Conservation (phyloP, 2,329 filamentous ascomycete genomes). For the Pyrenochaeta sp. region DNA sequence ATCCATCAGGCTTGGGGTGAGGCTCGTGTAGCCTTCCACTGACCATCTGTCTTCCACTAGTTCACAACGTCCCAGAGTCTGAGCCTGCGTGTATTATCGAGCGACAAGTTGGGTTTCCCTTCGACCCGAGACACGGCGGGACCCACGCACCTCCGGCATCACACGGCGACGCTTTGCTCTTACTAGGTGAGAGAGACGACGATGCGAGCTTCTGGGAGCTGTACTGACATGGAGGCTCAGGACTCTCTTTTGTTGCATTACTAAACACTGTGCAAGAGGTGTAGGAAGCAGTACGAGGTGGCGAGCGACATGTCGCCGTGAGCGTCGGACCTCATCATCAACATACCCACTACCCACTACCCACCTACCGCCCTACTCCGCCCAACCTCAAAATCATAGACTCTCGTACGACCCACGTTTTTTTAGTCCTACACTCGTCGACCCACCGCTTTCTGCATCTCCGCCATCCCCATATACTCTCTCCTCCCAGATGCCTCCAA, state of each 20-base stretch:
- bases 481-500: conserved; percentile 19
- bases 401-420: conserved; percentile 1
- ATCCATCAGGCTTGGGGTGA: conserved; percentile 5
- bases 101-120: conserved; percentile 5
- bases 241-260: conserved; percentile 7
- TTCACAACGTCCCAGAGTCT: no score
- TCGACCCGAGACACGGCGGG: conserved; percentile 13
- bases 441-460: conserved; percentile 5
- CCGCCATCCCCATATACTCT: not conserved
- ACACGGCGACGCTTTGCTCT: conserved; percentile 21
- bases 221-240: conserved; percentile 3
- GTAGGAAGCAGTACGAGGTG: conserved; percentile 20
- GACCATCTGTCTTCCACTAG: no score
- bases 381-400: not conserved
- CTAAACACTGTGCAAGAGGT: conserved; percentile 6
- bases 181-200: conserved; percentile 13
- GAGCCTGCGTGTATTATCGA: not conserved
- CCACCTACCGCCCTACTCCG: conserved; percentile 1
- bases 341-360: conserved; percentile 8
- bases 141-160: conserved; percentile 21
- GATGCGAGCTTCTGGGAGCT: not conserved
- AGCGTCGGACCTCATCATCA: conserved; percentile 23
- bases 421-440: conserved; percentile 2
- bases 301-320: conserved; percentile 44
- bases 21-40: not conserved